Evolutionary conservation across 1,139 yeast genomes (phyloP).

Genomic region (Suhomyces coccinellae): DNA sequence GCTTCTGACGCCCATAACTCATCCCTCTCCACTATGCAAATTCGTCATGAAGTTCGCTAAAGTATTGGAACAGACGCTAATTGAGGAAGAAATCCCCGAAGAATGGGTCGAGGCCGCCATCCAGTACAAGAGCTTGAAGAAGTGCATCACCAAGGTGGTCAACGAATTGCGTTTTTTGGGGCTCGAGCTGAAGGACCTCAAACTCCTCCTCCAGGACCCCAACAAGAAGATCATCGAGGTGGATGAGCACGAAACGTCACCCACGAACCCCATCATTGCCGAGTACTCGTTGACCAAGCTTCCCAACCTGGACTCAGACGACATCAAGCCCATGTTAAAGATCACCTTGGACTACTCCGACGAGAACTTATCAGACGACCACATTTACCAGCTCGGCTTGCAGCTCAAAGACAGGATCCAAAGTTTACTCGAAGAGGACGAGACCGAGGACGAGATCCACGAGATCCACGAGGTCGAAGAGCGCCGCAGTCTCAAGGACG

Average conservation of each 20-base stretch:
- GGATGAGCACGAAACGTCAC: slow-evolving; percentile 33
- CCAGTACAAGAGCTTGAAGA: slow-evolving; percentile 69
- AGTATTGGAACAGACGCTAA: slow-evolving; percentile 60
- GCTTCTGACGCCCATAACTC: neutral
- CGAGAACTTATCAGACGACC: slow-evolving; percentile 36
- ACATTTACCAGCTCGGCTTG: slow-evolving; percentile 35
- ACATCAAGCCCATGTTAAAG: slow-evolving; percentile 40
- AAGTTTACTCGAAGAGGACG: slow-evolving; percentile 23
- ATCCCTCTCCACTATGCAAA: neutral
- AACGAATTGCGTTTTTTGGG: slow-evolving; percentile 57
- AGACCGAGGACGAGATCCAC: slow-evolving; percentile 12
- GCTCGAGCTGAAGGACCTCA: slow-evolving; percentile 49
- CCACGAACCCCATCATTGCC: slow-evolving; percentile 44
- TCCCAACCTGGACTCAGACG: slow-evolving; percentile 15
- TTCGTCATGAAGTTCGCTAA: slow-evolving; percentile 69
- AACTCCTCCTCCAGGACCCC: slow-evolving; percentile 39
- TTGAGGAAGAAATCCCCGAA: slow-evolving; percentile 61
- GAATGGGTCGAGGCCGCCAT: slow-evolving; percentile 73
- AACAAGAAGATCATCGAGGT: slow-evolving; percentile 33
- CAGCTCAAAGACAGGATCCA: slow-evolving; percentile 36
- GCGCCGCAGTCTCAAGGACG: slow-evolving; percentile 4
- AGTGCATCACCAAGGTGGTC: slow-evolving; percentile 63
- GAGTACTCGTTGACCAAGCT: slow-evolving; percentile 42
- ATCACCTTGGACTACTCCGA: slow-evolving; percentile 38
- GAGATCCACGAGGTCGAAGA: slow-evolving; percentile 6